Percentiles rank a stretch among this genome's conserved stretches.
These are phyloP conservation scores for barrel medic (Medicago truncatula) DNA, from an alignment of 306 rosid species.

Conservation along the genomic window MtrunA17r5.0-ANR NC_053046.1:14778501-14779000, in stretches of 20 bases:
- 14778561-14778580: conserved; percentile 62
- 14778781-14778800: conserved; percentile 40
- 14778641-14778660: conserved; percentile 64
- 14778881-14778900: neutral
- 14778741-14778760: conserved; percentile 43
- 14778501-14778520: conserved; percentile 40
- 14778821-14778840: conserved; percentile 3
- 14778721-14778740: conserved; percentile 4
- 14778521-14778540: conserved; percentile 38
- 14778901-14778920: neutral
- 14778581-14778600: conserved; percentile 70
- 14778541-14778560: conserved; percentile 50
- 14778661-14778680: conserved; percentile 57
- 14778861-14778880: neutral
- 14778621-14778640: conserved; percentile 56
- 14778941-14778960: neutral
- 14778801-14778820: conserved; percentile 32
- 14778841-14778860: neutral
- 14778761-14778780: conserved; percentile 37
- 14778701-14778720: conserved; percentile 14
- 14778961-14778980: neutral
- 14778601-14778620: conserved; percentile 83
- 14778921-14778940: neutral
- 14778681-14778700: conserved; percentile 15
- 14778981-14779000: neutral